Conservation (phyloP, 352 stramenopile species). For the Globisporangium megalacanthum region DNA sequence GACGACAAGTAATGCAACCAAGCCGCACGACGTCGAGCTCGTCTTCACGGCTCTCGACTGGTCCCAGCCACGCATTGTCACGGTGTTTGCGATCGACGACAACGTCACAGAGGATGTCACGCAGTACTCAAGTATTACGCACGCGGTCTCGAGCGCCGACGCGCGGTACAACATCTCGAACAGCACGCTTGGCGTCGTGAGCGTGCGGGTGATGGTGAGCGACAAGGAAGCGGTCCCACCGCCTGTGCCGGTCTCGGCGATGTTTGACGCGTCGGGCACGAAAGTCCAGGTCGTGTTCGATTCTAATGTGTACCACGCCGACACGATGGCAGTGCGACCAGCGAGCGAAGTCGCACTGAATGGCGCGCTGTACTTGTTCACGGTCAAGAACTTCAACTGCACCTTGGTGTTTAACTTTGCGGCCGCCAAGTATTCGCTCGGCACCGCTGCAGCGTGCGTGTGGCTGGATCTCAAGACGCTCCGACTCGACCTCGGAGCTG, state of each 20-base stretch:
- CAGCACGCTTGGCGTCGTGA: constrained; percentile 30
- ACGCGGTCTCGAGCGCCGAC: constrained; percentile 43
- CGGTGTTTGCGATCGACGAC: constrained; percentile 59
- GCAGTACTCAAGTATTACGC: constrained; percentile 46
- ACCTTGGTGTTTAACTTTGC: constrained; percentile 40
- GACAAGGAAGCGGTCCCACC: constrained; percentile 59
- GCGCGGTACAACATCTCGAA: constrained; percentile 61
- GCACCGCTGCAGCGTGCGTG: constrained; percentile 27
- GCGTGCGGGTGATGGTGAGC: constrained; percentile 47
- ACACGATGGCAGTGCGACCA: constrained; percentile 45
- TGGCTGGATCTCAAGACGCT: constrained; percentile 57
- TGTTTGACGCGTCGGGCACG: constrained; percentile 48
- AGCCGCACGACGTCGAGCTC: constrained; percentile 26
- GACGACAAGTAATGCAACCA: not conserved
- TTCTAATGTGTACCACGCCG: constrained; percentile 59
- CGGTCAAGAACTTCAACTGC: constrained; percentile 40
- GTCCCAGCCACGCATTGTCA: constrained; percentile 30
- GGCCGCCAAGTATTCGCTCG: constrained; percentile 30
- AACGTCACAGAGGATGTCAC: constrained; percentile 49
- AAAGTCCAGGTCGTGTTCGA: constrained; percentile 57
- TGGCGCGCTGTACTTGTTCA: constrained; percentile 20
- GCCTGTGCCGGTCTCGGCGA: constrained; percentile 35
- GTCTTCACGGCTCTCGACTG: constrained; percentile 70
- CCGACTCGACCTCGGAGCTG: constrained; percentile 36
- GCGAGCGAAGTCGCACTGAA: not conserved